Base-by-base conservation (phyloP, 495 filamentous ascomycete genomes). In the Cercophora sp. region DNA sequence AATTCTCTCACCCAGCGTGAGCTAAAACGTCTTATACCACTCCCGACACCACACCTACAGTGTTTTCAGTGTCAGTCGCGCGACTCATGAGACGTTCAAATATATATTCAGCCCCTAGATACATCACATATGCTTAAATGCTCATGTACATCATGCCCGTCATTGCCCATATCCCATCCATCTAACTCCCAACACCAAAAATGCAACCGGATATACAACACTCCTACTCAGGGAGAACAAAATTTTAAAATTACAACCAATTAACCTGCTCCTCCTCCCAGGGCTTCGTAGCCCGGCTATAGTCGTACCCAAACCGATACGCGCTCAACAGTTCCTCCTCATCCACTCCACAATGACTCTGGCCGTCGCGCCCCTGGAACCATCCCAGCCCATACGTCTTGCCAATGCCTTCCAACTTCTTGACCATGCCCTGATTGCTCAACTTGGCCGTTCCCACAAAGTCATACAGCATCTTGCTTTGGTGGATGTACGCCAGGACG, bases 351-450 rank as follows among this genome's bases (percentile, higher is more conserved):
- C 82, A 80, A 70, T 88, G 86, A 39, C 69, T 69, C 55, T 79
- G 70, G 5, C 80, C 80, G 55, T 89, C 86, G 3, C 84, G 55
- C 0, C 86, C 86, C 13, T 67, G 66, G 57, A 87, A 88, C 85
- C 86, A 88, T 2, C 86, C 86, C 15, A 88, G 67, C 0, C 83
- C 86, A 61, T 88, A 89, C 36, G 70, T 81, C 72, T 86, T 86
- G 11, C 71, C 72, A 15, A 79, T 53, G 5, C 52, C 57, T 48
- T 75, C 77, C 23, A 89, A 69, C 54, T 73, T 67, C 25, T 64
- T 48, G 42, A 74, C 76, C 76, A 87, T 84, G 60, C 79, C 60
- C 4, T 68, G 65, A 25, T 79, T 80, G 32, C 70, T 73, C 54
- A 83, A 66, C 66, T 79, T 79, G 45, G 82, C 78, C 24, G 84